Base-by-base conservation (phyloP, 1,284 basidiomycete genomes). In the Apiotrichum mycotoxinovorans region DNA sequence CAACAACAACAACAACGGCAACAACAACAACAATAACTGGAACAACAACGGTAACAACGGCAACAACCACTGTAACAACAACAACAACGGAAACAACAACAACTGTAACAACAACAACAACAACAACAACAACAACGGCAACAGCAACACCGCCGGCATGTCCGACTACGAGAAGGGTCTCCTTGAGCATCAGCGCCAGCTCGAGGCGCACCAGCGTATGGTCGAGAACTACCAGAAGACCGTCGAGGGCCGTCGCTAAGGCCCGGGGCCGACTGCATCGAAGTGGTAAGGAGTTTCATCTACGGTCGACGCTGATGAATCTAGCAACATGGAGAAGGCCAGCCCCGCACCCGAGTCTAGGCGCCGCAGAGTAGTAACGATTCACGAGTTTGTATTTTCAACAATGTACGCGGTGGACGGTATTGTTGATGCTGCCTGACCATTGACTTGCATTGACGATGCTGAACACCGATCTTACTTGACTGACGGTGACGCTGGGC, bases 171-270 rank as follows among this genome's bases (percentile, higher is more conserved):
- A 46, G 33, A 38, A 20, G 12, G 50, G 50, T 12, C 50, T 51
- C 27, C 23, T 40, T 18, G 26, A 51, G 41, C 50, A 51, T 33
- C 40, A 42, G 41, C 40, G 27, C 26, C 26, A 51, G 50, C 27
- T 51, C 17, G 50, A 51, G 40, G 50, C 50, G 35, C 48, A 50
- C 37, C 48, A 50, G 37, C 48, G 48, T n/a, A 25, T 18, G 14
- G 37, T 50, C 25, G 37, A 38, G 37, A n/a, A 41, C 25, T 50
- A 50, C 48, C 48, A 50, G 48, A 18, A n/a, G 18, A 41, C 23
- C 18, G 48, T 50, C 48, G 48, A 50, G 48, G 25, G 26, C 48
- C 48, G 48, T 26, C 25, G 48, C 35, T 50, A 38, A 47, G 27
- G 1, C 2, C 12, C 5, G 17, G 17, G 12, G 7, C 15, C 11